phyloP scores from a whole-genome alignment of 352 stramenopile species.

The Globisporangium cederbergense region DNA sequence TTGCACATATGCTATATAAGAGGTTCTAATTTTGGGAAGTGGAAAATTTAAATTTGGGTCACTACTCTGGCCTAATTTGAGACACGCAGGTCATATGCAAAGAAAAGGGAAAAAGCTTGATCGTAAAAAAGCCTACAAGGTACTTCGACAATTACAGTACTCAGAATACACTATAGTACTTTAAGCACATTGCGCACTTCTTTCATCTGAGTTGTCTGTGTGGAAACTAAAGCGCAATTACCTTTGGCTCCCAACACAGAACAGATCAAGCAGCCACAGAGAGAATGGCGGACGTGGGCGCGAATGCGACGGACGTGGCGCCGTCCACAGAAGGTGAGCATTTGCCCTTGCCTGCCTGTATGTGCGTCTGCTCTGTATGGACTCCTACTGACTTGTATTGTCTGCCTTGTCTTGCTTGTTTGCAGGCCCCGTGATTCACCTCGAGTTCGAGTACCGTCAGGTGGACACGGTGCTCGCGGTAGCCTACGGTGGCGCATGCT shows the following conservation, averaged over 20 bases:
- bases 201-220: neutral
- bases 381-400: neutral
- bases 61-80: too few relatives aligned
- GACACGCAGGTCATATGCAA: too few relatives aligned
- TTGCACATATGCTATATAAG: too few relatives aligned
- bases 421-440: constrained; percentile 55
- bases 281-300: constrained; percentile 5
- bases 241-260: too few relatives aligned
- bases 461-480: constrained; percentile 76
- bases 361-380: neutral
- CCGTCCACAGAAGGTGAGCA: constrained; percentile 16
- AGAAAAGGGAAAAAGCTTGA: too few relatives aligned
- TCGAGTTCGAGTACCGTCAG: constrained; percentile 79
- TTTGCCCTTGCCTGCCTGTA: neutral
- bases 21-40: too few relatives aligned
- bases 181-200: neutral
- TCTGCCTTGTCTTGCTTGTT: neutral
- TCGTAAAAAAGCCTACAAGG: too few relatives aligned
- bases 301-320: constrained; percentile 1
- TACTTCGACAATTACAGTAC: too few relatives aligned
- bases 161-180: too few relatives aligned
- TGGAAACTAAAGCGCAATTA: neutral
- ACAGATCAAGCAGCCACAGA: neutral
- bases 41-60: too few relatives aligned
- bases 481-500: constrained; percentile 69